Conservation (phyloP, 1,284 basidiomycete species). For the Cutaneotrichosporon spelunceum region DNA sequence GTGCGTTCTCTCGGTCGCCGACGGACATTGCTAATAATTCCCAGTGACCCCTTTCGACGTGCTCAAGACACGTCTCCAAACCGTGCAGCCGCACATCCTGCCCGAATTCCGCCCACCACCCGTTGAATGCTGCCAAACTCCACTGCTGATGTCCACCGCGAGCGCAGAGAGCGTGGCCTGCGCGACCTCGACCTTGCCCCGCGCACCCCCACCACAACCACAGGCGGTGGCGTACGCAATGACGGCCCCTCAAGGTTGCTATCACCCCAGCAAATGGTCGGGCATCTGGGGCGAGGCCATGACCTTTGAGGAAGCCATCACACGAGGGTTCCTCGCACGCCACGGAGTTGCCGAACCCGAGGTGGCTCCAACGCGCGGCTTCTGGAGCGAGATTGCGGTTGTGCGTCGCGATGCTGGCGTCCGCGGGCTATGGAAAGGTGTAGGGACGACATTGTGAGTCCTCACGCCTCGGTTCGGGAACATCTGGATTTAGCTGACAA, state of each 20-base stretch:
- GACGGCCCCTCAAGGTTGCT: constrained; percentile 43
- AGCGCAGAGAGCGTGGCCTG: constrained; percentile 21
- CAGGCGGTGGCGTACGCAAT: constrained; percentile 7
- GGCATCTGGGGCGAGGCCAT: constrained; percentile 51
- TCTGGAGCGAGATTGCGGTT: constrained; percentile 73
- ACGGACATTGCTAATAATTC: constrained; percentile 6
- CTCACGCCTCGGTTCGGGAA: neutral
- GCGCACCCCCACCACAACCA: constrained; percentile 14
- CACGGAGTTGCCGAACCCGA: constrained; percentile 20
- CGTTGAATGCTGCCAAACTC: constrained; percentile 44
- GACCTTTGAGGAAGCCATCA: constrained; percentile 36
- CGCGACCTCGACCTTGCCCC: constrained; percentile 18
- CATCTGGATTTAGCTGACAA: neutral
- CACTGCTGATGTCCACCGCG: constrained; percentile 21
- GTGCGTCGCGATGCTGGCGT: constrained; percentile 73
- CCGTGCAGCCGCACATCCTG: constrained; percentile 40
- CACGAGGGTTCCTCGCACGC: constrained; percentile 23
- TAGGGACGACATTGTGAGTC: constrained; percentile 76
- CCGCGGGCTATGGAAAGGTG: constrained; percentile 82
- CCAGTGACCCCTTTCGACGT: constrained; percentile 54
- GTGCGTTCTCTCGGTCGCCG: constrained; percentile 32
- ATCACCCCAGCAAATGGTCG: constrained; percentile 50
- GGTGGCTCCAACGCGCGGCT: constrained; percentile 54
- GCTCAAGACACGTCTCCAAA: constrained; percentile 52
- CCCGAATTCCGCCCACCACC: constrained; percentile 21